A percentile compares a stretch with the other conserved stretches of the same genome.
phyloP scores from a whole-genome alignment of 768 basidiomycete species.

The Mycena filopes region DNA sequence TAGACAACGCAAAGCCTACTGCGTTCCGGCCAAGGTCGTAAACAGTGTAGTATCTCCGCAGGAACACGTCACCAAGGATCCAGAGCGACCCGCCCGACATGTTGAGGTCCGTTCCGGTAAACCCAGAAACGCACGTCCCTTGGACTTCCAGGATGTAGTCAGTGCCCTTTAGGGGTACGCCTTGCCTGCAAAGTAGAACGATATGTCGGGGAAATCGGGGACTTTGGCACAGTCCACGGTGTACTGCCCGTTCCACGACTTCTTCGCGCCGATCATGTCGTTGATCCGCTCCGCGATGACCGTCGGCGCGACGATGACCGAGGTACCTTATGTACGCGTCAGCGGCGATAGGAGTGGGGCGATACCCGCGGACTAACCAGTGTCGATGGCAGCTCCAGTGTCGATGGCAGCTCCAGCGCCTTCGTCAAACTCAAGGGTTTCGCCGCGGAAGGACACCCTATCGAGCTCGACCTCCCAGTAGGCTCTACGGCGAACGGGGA shows the following conservation, averaged over 20 bases:
- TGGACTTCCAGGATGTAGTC: slow-evolving; percentile 94
- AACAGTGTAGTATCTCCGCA: slow-evolving; percentile 89
- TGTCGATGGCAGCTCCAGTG: slow-evolving; percentile 53
- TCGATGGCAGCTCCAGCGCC: slow-evolving; percentile 89
- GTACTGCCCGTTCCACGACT: slow-evolving; percentile 96
- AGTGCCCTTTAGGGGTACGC: slow-evolving; percentile 80
- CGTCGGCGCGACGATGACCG: slow-evolving; percentile 90
- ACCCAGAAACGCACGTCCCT: slow-evolving; percentile 93
- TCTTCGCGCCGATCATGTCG: slow-evolving; percentile 91
- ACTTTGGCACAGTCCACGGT: slow-evolving; percentile 89
- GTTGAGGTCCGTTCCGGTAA: slow-evolving; percentile 92
- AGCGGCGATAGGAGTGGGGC: background rate
- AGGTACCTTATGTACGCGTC: slow-evolving; percentile 80
- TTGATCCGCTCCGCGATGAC: slow-evolving; percentile 99
- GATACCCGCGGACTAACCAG: slow-evolving; percentile 56
- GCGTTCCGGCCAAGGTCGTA: slow-evolving; percentile 82
- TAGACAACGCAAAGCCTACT: slow-evolving; percentile 77
- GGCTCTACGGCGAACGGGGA: slow-evolving; percentile 92
- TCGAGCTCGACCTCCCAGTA: slow-evolving; percentile 99
- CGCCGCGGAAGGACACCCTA: slow-evolving; percentile 86
- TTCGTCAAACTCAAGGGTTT: slow-evolving; percentile 83
- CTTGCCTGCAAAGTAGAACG: slow-evolving; percentile 86
- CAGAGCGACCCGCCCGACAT: slow-evolving; percentile 85
- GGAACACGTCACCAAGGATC: slow-evolving; percentile 94
- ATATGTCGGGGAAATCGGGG: slow-evolving; percentile 80